Conservation (phyloP, 305 asterid genomes). For the Ilex paraguariensis region DNA sequence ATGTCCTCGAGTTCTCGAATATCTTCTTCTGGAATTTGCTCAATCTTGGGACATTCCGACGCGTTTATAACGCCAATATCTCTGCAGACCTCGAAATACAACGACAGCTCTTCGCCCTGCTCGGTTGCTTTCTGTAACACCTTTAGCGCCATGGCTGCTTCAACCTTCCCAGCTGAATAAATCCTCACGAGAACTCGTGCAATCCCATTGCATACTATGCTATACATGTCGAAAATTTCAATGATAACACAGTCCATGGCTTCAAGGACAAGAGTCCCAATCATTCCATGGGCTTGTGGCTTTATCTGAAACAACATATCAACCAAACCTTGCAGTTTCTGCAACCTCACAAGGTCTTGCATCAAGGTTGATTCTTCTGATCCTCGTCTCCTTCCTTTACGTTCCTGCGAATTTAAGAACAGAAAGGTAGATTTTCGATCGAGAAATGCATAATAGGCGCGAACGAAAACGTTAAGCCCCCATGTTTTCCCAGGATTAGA, state of each 20-base stretch:
- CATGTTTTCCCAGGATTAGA: conserved; percentile 23
- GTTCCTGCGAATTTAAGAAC: conserved; percentile 26
- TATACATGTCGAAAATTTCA: conserved; percentile 57
- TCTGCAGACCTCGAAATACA: conserved; percentile 51
- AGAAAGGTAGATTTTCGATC: conserved; percentile 49
- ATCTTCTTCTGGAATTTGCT: conserved; percentile 49
- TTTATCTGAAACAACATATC: conserved; percentile 53
- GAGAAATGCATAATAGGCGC: conserved; percentile 67
- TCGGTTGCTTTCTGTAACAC: conserved; percentile 48
- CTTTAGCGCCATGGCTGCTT: conserved; percentile 46
- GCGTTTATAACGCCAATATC: conserved; percentile 53
- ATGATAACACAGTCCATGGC: conserved; percentile 59
- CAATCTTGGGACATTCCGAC: conserved; percentile 38
- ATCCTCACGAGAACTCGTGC: conserved; percentile 51
- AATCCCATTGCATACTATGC: conserved; percentile 52
- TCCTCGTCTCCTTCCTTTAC: neutral
- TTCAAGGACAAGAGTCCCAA: conserved; percentile 42
- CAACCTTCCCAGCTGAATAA: conserved; percentile 37
- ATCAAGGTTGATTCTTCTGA: conserved; percentile 10
- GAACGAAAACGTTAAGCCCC: conserved; percentile 46
- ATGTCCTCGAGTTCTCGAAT: conserved; percentile 54
- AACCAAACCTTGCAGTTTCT: conserved; percentile 44
- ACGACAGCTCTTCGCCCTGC: conserved; percentile 50
- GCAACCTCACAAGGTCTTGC: conserved; percentile 39
- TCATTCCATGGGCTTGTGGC: conserved; percentile 38